A percentile compares a stretch with the other conserved stretches of the same genome.
phyloP scores from a whole-genome alignment of 225 moss, liverwort and hornwort genomes.

The Physcomitrium patens region DNA sequence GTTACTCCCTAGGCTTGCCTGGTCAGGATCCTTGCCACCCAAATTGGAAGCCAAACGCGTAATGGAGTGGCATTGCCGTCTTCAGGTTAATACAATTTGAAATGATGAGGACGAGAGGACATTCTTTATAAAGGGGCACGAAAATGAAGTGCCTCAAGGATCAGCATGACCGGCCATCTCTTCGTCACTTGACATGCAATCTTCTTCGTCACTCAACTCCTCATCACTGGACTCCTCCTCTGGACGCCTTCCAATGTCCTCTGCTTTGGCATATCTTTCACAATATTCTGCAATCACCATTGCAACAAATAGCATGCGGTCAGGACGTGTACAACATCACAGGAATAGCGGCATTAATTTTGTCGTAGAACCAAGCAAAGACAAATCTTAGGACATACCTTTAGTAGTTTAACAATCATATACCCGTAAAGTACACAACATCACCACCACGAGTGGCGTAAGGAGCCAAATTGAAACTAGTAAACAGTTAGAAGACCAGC shows the following conservation, averaged over 20 bases:
- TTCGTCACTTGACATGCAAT: slow-evolving; percentile 84
- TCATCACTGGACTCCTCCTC: slow-evolving; percentile 73
- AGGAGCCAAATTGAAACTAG: background rate
- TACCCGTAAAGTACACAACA: background rate
- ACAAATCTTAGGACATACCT: background rate
- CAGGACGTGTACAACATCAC: too few relatives aligned
- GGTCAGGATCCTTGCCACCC: slow-evolving; percentile 20
- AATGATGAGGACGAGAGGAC: slow-evolving; percentile 20
- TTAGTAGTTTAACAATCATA: background rate
- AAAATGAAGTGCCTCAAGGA: slow-evolving; percentile 47
- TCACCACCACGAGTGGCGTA: too few relatives aligned
- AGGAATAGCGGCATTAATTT: background rate
- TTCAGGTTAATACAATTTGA: slow-evolving; percentile 17
- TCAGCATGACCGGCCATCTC: slow-evolving; percentile 90
- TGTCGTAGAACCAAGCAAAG: background rate
- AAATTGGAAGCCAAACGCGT: slow-evolving; percentile 32
- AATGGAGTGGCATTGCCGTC: slow-evolving; percentile 13
- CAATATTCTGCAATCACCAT: slow-evolving; percentile 64
- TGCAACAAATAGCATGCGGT: background rate
- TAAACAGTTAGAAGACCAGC: background rate
- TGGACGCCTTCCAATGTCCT: slow-evolving; percentile 67
- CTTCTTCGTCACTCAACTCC: slow-evolving; percentile 78
- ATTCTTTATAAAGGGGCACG: slow-evolving; percentile 17
- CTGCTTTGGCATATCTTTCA: slow-evolving; percentile 86
- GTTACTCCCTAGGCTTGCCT: slow-evolving; percentile 13